Base-by-base conservation (phyloP, 495 filamentous ascomycete species). In the Chaetomium fimeti region DNA sequence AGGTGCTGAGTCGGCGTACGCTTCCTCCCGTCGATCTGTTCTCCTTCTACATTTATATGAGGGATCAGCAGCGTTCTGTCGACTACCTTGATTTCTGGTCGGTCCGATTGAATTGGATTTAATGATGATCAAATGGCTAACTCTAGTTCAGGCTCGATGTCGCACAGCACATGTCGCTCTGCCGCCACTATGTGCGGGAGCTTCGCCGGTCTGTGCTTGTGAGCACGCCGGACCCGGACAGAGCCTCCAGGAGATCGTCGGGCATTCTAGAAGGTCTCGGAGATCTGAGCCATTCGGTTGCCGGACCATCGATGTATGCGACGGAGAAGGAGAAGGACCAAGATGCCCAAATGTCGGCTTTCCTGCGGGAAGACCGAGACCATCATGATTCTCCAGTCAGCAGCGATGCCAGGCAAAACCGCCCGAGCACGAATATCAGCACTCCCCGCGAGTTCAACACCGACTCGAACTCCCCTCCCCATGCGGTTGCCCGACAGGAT, bases 1-100 rank as follows among this genome's bases (percentile, higher is more conserved):
- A 99, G 74, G 94, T 98, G 43, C 82, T 99, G 43, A 95, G 91
- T 69, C 86, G 95, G 58, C 85, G 90, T 51, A 99, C 94, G 3
- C 82, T 93, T 22, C 88, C 95, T 51, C 94, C 94, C 0, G 93
- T 98, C 43, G 95, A 98, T 74, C 84, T 99, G 13, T 98, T 94
- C 80, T 96, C 93, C 3, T 98, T 98, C 82, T 98, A 98, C 81
- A 98, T 99, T 70, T 99, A 96, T 77, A 99, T 99, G 94, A 85
- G 94, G 62, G 95, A 99, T 75, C 92, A 97, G 78, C 93, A 98
- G 73, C 86, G 93, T 73, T 96, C 93, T 5, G 92, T 99, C 11
- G 94, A 99, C 71, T 98, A 98, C 69, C 81, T 99, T 16, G 94
- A 99, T 75, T 99, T 99, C 76, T 99, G 95, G 94, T 98, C 80